Conservation (phyloP, 2,329 filamentous ascomycete genomes). For the Microsporum ferrugineum region DNA sequence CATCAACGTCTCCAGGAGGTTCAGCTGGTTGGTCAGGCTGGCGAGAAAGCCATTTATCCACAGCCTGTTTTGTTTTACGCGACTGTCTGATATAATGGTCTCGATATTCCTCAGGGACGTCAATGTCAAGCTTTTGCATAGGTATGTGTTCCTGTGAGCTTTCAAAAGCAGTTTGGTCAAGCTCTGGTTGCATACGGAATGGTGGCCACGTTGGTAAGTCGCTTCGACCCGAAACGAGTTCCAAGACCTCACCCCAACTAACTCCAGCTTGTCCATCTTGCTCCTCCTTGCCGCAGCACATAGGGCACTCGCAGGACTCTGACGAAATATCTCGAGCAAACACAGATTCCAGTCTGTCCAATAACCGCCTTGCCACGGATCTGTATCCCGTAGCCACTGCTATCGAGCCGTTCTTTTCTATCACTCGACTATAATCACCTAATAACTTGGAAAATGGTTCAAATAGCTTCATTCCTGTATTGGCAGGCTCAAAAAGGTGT, state of each 20-base stretch:
- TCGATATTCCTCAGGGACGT: constrained; percentile 85
- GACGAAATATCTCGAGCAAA: constrained; percentile 85
- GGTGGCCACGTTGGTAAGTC: constrained; percentile 84
- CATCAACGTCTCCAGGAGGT: constrained; percentile 79
- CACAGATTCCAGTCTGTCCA: constrained; percentile 85
- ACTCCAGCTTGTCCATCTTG: constrained; percentile 53
- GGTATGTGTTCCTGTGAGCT: constrained; percentile 42
- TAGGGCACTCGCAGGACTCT: constrained; percentile 72
- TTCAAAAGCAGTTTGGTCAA: constrained; percentile 45
- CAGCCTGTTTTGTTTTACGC: constrained; percentile 80
- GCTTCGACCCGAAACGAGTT: constrained; percentile 78
- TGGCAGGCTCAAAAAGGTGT: constrained; percentile 51
- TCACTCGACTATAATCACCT: constrained; percentile 72
- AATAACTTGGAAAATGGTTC: constrained; percentile 71
- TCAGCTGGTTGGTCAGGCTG: constrained; percentile 63
- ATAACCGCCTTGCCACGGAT: constrained; percentile 77
- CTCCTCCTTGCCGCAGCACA: constrained; percentile 58
- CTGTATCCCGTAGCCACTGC: constrained; percentile 92
- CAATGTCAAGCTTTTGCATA: constrained; percentile 75
- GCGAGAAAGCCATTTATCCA: constrained; percentile 78
- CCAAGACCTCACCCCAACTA: constrained; percentile 90
- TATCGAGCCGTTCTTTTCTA: constrained; percentile 73
- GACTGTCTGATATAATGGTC: constrained; percentile 87
- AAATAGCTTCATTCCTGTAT: constrained; percentile 63
- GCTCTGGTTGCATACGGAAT: constrained; percentile 57